Conservation (phyloP, 2,329 filamentous ascomycete species). For the Talaromyces sp. region DNA sequence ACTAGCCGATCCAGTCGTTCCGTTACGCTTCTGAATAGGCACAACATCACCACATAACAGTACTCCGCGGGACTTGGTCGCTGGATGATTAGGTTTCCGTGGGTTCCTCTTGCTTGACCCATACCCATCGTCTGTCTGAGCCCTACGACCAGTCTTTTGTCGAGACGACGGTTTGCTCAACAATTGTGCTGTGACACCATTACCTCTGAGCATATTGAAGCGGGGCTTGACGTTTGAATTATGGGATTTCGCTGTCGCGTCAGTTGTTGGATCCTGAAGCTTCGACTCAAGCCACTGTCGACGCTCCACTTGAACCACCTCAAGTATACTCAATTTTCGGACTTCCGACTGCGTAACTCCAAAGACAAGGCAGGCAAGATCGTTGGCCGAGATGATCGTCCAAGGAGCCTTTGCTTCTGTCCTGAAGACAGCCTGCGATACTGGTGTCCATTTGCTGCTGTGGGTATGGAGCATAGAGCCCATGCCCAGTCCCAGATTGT, state of each 20-base stretch:
- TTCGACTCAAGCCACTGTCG: conserved; percentile 87
- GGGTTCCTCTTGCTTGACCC: conserved; percentile 44
- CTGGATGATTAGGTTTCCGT: conserved; percentile 64
- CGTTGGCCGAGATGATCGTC: conserved; percentile 95
- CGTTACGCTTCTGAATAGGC: conserved; percentile 93
- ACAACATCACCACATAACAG: conserved; percentile 96
- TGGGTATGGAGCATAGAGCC: conserved; percentile 72
- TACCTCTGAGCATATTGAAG: conserved; percentile 51
- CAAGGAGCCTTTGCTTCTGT: conserved; percentile 88
- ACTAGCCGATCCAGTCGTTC: conserved; percentile 84
- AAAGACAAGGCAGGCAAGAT: conserved; percentile 94
- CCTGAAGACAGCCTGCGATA: conserved; percentile 94
- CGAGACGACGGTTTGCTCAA: conserved; percentile 74
- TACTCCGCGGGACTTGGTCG: conserved; percentile 79
- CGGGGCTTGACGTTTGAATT: conserved; percentile 35
- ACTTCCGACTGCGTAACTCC: conserved; percentile 97
- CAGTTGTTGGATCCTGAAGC: conserved; percentile 62
- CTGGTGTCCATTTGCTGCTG: conserved; percentile 82
- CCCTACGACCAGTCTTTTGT: conserved; percentile 43
- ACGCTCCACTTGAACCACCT: conserved; percentile 87
- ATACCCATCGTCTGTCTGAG: conserved; percentile 59
- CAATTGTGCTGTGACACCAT: conserved; percentile 81
- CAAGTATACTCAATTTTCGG: conserved; percentile 87
- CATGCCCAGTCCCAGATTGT: conserved; percentile 39
- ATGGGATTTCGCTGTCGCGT: conserved; percentile 38